Percentiles rank a stretch among this genome's conserved stretches.
These are phyloP conservation scores for Solanum lignicaule DNA, from an alignment of 257 asterid genomes.

Conservation along the genomic window DNA sequence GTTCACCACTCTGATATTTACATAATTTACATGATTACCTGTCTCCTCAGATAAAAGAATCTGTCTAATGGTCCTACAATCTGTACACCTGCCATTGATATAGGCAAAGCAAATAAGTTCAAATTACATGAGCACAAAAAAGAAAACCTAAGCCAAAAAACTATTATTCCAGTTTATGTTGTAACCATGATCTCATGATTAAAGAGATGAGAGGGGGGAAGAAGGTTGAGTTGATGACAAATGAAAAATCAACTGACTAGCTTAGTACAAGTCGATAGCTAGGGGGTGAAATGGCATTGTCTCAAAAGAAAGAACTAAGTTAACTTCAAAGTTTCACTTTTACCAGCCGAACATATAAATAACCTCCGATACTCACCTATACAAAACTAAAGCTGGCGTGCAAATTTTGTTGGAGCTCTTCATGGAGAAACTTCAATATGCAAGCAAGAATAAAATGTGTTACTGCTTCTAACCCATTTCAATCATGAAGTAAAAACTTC, in stretches of 20 bases:
- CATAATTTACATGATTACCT: slow-evolving; percentile 28
- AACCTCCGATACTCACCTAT: not conserved
- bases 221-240: not conserved
- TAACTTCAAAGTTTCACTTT: not conserved
- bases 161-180: not conserved
- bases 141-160: not conserved
- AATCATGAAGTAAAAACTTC: not conserved
- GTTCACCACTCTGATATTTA: slow-evolving; percentile 13
- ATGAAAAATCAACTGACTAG: not conserved
- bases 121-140: not conserved
- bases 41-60: slow-evolving; percentile 13
- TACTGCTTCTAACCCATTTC: not conserved
- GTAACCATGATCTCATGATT: not conserved
- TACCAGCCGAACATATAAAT: not conserved
- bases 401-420: not conserved
- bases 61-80: slow-evolving; percentile 8
- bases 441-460: not conserved
- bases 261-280: not conserved
- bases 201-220: not conserved
- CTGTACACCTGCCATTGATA: slow-evolving; percentile 44
- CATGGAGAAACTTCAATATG: not conserved
- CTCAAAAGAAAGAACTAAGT: not conserved
- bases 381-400: not conserved
- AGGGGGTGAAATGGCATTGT: not conserved
- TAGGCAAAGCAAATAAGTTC: not conserved